A percentile compares a stretch with the other conserved stretches of the same genome.
Conservation (phyloP, 257 asterid genomes). For the Nicotiana obtusifolia region DNA sequence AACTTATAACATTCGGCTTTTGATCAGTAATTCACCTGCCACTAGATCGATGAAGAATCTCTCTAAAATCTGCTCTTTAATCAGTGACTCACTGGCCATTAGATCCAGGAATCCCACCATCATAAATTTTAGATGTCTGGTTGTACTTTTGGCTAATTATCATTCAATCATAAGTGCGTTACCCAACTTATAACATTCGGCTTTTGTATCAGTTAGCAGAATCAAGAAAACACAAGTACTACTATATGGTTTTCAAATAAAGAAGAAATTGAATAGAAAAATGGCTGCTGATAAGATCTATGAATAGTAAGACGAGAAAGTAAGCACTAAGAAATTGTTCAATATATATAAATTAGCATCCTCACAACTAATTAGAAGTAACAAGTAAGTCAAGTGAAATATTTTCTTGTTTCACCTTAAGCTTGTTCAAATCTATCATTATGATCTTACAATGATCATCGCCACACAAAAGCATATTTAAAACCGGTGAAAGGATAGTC, state of each 20-base stretch:
- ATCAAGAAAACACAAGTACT: not conserved
- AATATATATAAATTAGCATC: not conserved
- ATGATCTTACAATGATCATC: not conserved
- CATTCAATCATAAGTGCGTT: too few species aligned
- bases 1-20: not conserved
- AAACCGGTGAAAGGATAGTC: too few species aligned
- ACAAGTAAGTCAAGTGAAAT: not conserved
- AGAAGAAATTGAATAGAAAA: not conserved
- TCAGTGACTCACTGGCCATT: too few species aligned
- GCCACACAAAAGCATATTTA: not conserved
- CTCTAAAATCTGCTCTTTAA: too few species aligned
- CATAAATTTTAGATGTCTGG: too few species aligned
- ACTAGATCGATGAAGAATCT: too few species aligned
- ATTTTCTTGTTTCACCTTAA: not conserved
- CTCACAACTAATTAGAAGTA: not conserved
- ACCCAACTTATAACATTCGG: not conserved
- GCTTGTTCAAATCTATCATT: not conserved
- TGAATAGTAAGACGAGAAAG: not conserved
- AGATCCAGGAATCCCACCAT: too few species aligned
- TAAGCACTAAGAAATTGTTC: not conserved
- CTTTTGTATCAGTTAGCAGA: not conserved
- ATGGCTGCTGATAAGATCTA: not conserved
- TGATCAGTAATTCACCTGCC: too few species aligned
- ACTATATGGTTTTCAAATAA: not conserved
- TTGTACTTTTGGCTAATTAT: too few species aligned